A percentile compares a stretch with the other conserved stretches of the same genome.
Conservation (phyloP, 2,329 filamentous ascomycete species). For the Pseudocercospora cruenta region DNA sequence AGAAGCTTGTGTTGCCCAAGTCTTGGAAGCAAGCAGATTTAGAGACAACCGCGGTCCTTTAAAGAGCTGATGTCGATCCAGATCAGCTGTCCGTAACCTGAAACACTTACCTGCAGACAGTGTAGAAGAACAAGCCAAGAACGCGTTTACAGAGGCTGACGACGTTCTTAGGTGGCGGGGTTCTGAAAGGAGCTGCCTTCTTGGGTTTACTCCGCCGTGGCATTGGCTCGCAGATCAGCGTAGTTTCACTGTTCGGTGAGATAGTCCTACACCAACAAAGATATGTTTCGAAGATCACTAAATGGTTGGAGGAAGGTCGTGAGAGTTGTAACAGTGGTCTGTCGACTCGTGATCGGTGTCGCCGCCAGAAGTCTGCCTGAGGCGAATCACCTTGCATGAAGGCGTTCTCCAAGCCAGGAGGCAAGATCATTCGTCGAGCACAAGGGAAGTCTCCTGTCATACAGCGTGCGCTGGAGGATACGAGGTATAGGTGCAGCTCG, state of each 20-base stretch:
- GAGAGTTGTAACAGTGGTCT: not conserved
- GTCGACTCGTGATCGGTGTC: not conserved
- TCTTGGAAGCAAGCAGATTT: not conserved
- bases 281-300: not conserved
- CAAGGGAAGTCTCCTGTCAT: too few relatives aligned
- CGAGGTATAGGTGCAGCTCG: too few relatives aligned
- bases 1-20: not conserved
- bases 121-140: not conserved
- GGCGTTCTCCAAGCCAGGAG: not conserved
- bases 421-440: too few relatives aligned
- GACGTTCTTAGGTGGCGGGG: not conserved
- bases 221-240: constrained; percentile 6
- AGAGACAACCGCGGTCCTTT: not conserved
- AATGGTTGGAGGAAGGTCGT: not conserved
- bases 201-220: not conserved
- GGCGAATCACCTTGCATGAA: not conserved
- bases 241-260: too few relatives aligned
- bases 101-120: constrained; percentile 9
- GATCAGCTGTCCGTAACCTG: constrained; percentile 5
- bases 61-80: not conserved
- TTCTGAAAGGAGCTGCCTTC: not conserved
- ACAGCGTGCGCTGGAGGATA: too few relatives aligned
- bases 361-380: not conserved
- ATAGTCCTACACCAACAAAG: not conserved
- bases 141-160: not conserved